Evolutionary conservation across 306 rosid species (phyloP).

Genomic region (Canavalia ensiformis): DNA sequence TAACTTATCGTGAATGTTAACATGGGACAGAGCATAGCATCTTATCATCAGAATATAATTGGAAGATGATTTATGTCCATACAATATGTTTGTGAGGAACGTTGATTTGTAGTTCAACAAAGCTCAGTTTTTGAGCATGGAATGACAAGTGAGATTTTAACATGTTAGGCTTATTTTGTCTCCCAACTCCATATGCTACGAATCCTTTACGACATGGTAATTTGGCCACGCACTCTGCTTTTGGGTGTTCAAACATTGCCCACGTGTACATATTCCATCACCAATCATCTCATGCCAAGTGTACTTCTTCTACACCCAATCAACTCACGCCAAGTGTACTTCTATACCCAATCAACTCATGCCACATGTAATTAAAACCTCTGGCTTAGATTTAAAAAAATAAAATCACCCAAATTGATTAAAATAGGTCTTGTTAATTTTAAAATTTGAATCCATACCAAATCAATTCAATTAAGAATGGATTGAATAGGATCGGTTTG

Average conservation of each 20-base stretch:
- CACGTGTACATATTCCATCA: slow-evolving; percentile 54
- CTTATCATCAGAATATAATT: slow-evolving; percentile 43
- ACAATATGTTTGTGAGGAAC: slow-evolving; percentile 41
- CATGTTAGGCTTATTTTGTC: slow-evolving; percentile 37
- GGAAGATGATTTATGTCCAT: slow-evolving; percentile 50
- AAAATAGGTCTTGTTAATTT: too few species aligned
- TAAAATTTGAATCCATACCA: too few species aligned
- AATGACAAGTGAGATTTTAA: slow-evolving; percentile 16
- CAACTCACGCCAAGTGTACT: background rate
- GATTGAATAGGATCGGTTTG: too few species aligned
- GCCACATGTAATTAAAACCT: too few species aligned
- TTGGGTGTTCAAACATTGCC: slow-evolving; percentile 46
- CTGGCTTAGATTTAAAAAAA: too few species aligned
- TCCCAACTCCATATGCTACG: slow-evolving; percentile 34
- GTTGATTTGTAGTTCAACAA: slow-evolving; percentile 27
- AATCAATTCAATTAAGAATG: too few species aligned
- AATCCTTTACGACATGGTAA: slow-evolving; percentile 42
- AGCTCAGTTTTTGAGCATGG: background rate
- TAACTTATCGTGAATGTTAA: slow-evolving; percentile 50
- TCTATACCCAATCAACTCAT: background rate
- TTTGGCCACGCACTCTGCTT: slow-evolving; percentile 49
- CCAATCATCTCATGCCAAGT: slow-evolving; percentile 42
- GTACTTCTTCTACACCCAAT: background rate
- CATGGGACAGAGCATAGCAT: slow-evolving; percentile 41
- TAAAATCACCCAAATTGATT: too few species aligned